These are phyloP conservation scores for Keithomyces neogunnii DNA, from an alignment of 2,329 filamentous ascomycete species.

Conservation along the genomic window DNA sequence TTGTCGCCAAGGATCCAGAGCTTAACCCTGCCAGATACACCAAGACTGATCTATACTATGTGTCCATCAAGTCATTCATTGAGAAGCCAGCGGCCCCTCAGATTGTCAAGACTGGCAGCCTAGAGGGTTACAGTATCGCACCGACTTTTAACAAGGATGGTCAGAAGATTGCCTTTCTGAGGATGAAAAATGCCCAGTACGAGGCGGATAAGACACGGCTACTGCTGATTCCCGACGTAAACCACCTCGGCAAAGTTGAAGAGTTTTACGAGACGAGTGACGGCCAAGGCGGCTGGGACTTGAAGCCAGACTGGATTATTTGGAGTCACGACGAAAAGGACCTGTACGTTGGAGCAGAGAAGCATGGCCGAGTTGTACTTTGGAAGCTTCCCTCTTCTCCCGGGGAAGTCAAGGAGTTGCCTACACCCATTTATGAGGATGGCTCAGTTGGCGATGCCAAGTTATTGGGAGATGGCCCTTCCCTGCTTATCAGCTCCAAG, in stretches of 20 bases:
- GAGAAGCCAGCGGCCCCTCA: constrained; percentile 43
- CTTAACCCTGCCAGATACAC: constrained; percentile 67
- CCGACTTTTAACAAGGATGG: constrained; percentile 72
- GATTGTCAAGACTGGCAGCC: constrained; percentile 42
- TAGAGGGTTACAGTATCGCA: constrained; percentile 55
- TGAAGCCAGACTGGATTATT: constrained; percentile 44
- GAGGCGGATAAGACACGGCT: constrained; percentile 66
- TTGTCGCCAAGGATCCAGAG: constrained; percentile 66
- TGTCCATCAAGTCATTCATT: constrained; percentile 54
- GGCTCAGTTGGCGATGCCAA: constrained; percentile 47
- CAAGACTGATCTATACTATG: constrained; percentile 72
- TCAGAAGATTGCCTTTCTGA: constrained; percentile 62
- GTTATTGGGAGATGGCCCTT: constrained; percentile 37
- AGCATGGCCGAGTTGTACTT: constrained; percentile 52
- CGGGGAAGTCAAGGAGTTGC: constrained; percentile 36
- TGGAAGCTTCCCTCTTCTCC: constrained; percentile 54
- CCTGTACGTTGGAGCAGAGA: constrained; percentile 68
- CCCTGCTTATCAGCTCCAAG: constrained; percentile 56
- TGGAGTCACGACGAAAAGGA: constrained; percentile 53
- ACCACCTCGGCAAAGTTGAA: constrained; percentile 46
- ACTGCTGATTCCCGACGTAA: constrained; percentile 54
- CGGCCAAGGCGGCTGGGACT: constrained; percentile 55
- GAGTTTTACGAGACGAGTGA: constrained; percentile 56
- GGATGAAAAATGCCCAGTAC: constrained; percentile 70
- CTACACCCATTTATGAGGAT: constrained; percentile 39